Percentiles rank a stretch among this genome's conserved stretches.
Conservation (phyloP, 176 grass and related monocot species). For the Tuctoria greenei region DNA sequence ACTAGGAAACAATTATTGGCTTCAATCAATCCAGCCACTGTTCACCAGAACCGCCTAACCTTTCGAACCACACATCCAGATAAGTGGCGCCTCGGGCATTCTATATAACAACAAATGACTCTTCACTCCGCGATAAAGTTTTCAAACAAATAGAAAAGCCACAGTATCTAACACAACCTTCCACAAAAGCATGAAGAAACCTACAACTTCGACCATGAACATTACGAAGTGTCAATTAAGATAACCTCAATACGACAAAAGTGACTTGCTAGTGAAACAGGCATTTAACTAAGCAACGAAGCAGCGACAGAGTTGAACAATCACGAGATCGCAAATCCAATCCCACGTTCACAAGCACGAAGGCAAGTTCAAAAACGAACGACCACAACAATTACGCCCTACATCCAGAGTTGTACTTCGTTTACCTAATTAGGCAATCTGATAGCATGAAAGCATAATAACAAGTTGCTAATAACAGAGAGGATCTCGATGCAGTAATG, state of each 20-base stretch:
- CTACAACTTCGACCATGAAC: neutral
- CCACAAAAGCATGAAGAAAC: neutral
- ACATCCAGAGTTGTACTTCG: neutral
- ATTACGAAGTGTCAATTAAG: neutral
- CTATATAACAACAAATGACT: constrained; percentile 6
- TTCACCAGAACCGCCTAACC: neutral
- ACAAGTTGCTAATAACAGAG: neutral
- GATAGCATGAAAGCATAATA: neutral
- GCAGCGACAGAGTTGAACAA: neutral
- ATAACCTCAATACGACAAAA: neutral
- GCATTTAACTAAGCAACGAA: neutral
- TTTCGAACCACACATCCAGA: constrained; percentile 14
- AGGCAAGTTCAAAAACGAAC: neutral
- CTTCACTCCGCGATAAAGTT: neutral
- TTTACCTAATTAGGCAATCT: neutral
- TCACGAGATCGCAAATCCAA: constrained; percentile 17
- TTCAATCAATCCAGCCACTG: constrained; percentile 32
- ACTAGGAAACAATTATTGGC: constrained; percentile 17
- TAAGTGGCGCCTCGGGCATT: constrained; percentile 16
- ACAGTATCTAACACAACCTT: constrained; percentile 9
- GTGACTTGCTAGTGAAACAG: neutral
- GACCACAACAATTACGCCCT: neutral
- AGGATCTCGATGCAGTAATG: neutral
- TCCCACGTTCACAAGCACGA: neutral
- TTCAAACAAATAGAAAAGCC: neutral